Evolutionary conservation across 2,329 filamentous ascomycete genomes (phyloP), one percentile per base, ranked within the genome.

Genomic region (Arthrobotrys iridis): DNA sequence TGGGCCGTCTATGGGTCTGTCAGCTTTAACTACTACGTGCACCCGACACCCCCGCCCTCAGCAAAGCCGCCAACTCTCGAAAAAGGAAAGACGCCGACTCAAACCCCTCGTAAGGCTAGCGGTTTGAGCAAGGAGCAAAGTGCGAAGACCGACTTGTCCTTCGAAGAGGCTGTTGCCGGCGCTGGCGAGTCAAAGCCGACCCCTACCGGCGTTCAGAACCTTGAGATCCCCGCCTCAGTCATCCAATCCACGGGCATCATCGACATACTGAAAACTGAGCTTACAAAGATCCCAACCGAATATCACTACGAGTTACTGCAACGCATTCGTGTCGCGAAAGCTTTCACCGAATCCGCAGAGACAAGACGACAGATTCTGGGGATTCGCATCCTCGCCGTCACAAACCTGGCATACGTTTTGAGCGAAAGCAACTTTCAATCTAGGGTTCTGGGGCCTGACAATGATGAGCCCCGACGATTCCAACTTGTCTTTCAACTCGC

Each of bases 401-500:
- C 92, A 22, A 99, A 98, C 79, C 83, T 99, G 77, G 92, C 93
- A 1, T 97, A 96, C 81, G 92, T 98, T 64, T 90, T 96, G 78
- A 86, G 87, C 1, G 96, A 99, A 80, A 84, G 87, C 2, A 88
- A 88, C n/a, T 97, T 99, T 79, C 86, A 93, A 46, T 90, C 94
- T 77, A 94, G 92, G 81, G 88, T 97, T 43, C 86, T 97, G 59
- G 91, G 92, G 77, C 90, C 93, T 78, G 96, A 99, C 80, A 88
- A 89, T 37, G 94, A 98, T 79, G 93, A 97, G 82, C 93, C 93
- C 1, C 90, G 93, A 74, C 88, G 92, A 59, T 90, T 93, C 77
- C 95, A 99, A 82, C 86, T 99, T 22, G 90, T 93, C 2, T 96
- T 96, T 80, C 96, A 99, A 82, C 87, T 99, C 37, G 92, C 92